Percentiles rank a stretch among this genome's conserved stretches.
Conservation (phyloP, 306 rosid genomes). For the Quercus berberidifolia region DNA sequence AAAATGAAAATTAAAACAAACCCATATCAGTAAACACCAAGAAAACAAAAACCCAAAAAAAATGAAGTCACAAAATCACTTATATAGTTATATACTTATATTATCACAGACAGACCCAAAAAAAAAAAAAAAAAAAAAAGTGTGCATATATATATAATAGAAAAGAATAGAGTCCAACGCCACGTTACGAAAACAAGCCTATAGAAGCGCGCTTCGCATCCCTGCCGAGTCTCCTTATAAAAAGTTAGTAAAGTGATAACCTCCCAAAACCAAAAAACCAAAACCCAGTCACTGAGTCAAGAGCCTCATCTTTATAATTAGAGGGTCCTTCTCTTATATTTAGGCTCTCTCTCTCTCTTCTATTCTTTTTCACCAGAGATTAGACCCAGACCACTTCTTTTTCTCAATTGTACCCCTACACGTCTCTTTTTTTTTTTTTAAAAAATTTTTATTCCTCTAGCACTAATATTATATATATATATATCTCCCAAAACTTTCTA, state of each 20-base stretch:
- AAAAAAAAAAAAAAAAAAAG: background rate
- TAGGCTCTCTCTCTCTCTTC: background rate
- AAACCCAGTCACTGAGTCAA: too few species aligned
- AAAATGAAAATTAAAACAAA: too few species aligned
- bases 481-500: background rate
- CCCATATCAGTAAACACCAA: too few species aligned
- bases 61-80: too few species aligned
- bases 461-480: background rate
- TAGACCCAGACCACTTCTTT: slow-evolving; percentile 19
- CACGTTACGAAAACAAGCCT: slow-evolving; percentile 20
- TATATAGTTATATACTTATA: too few species aligned
- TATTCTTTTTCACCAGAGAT: background rate
- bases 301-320: background rate
- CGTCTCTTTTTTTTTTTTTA: background rate
- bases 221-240: slow-evolving; percentile 11
- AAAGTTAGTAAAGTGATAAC: background rate
- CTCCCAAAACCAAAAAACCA: background rate
- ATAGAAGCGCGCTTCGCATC: slow-evolving; percentile 26
- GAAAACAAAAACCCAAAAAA: too few species aligned
- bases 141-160: background rate
- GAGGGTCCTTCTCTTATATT: background rate
- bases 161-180: background rate
- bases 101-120: background rate
- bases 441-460: background rate
- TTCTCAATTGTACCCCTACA: background rate